phyloP scores from a whole-genome alignment of 805 yeast species.

The Sugiyamaella chiloensis region DNA sequence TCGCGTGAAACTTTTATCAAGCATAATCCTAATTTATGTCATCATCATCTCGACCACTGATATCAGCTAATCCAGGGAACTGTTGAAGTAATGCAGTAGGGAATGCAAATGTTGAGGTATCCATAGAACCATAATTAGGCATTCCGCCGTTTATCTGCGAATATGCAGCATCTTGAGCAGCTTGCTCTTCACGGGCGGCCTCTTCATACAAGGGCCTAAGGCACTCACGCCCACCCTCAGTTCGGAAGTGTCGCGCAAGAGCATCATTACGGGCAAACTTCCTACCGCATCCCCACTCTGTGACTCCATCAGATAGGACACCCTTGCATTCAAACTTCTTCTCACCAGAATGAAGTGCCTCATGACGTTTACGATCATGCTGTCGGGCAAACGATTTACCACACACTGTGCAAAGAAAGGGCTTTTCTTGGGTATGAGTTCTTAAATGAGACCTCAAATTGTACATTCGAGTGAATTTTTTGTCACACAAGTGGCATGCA shows the following conservation, averaged over 20 bases:
- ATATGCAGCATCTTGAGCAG: neutral
- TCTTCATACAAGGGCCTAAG: constrained; percentile 63
- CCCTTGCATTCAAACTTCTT: constrained; percentile 70
- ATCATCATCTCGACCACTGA: constrained; percentile 6
- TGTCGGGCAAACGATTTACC: constrained; percentile 69
- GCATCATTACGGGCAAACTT: constrained; percentile 77
- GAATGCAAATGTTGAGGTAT: constrained; percentile 8
- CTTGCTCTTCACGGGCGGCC: constrained; percentile 31
- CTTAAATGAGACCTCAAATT: constrained; percentile 87
- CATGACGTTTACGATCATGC: constrained; percentile 76
- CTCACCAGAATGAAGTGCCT: constrained; percentile 67
- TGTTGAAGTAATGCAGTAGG: constrained; percentile 26
- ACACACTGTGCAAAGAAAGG: constrained; percentile 63
- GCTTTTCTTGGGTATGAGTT: constrained; percentile 77
- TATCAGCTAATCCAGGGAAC: constrained; percentile 24
- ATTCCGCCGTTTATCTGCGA: neutral
- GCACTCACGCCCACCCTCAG: constrained; percentile 72
- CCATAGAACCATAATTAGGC: neutral
- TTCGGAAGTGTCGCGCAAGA: constrained; percentile 67
- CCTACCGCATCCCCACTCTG: constrained; percentile 74
- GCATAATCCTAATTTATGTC: neutral
- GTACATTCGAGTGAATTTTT: constrained; percentile 87
- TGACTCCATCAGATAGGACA: constrained; percentile 49
- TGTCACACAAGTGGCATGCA: constrained; percentile 79
- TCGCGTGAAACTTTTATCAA: too few species aligned